Evolutionary conservation across 2,329 filamentous ascomycete genomes (phyloP), one percentile per base, ranked within the genome.

Genomic region (Zymoseptoria brevis): DNA sequence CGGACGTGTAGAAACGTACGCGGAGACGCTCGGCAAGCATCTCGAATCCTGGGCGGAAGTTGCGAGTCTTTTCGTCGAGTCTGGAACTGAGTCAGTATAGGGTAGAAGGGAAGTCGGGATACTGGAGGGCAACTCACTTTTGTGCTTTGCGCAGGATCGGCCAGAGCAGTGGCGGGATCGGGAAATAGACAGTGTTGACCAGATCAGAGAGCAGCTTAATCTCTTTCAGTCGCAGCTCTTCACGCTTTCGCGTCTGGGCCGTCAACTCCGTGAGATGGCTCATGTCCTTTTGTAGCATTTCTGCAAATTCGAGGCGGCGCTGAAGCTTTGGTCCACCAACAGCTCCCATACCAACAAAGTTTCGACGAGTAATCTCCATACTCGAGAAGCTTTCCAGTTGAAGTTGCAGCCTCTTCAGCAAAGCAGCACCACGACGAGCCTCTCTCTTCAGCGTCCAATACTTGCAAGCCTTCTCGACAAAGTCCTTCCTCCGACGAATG

Each of bases 361-460:
- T 93, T 60, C 94, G 87, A 56, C 94, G 84, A 1, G 94, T 96
- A 65, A 99, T 87, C 75, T 99, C 94, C 88, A 96, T 96, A 0
- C 91, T 96, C 6, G 93, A 93, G 74, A 97, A 99, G 0, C 90
- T 90, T 74, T 97, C 93, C 81, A 96, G 88, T 73, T 96, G 92
- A 59, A 97, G 77, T 73, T 99, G 94, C 19, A 99, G 80, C 41
- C 94, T 86, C 76, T 97, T 97, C 60, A 99, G 81, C 57, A 99
- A 80, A 3, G 94, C 90, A 29, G 94, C 94, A 53, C 94, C 94
- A 60, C 94, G 83, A 35, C 94, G 86, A 62, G 93, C 89, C 74
- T 99, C 94, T 58, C 94, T 85, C 77, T 99, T 99, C 63, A 99
- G 75, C 0, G 94, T 97, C 94, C 94, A 99, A 75, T 97, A 99